Conservation (phyloP, 441 rosid species). For the Rhodomyrtus psidioides region DNA sequence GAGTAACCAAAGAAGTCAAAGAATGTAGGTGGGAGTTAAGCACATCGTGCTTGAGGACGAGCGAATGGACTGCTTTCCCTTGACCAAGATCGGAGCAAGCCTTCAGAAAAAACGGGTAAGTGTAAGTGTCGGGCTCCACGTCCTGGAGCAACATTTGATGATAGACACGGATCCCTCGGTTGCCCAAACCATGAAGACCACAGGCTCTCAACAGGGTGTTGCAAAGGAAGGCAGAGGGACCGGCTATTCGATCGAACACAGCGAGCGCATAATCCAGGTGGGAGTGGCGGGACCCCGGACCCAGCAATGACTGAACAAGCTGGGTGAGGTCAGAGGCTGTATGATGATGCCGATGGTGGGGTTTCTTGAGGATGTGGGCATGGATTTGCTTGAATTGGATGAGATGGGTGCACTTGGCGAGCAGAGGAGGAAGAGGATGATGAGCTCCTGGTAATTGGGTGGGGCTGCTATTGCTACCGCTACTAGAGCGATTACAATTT, state of each 20-base stretch:
- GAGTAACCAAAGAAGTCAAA: conserved; percentile 10
- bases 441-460: not conserved
- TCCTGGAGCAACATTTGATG: conserved; percentile 7
- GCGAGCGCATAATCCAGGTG: conserved; percentile 1
- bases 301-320: not conserved
- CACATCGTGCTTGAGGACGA: conserved; percentile 7
- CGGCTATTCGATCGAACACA: conserved; percentile 4
- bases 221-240: conserved; percentile 13
- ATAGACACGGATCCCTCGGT: conserved; percentile 9
- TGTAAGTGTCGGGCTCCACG: conserved; percentile 14
- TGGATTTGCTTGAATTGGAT: conserved; percentile 18
- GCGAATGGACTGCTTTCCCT: conserved; percentile 14
- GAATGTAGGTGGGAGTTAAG: conserved; percentile 4
- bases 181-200: conserved; percentile 1
- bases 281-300: not conserved
- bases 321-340: not conserved
- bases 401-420: conserved; percentile 9
- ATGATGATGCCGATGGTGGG: not conserved
- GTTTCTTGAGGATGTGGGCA: conserved; percentile 11
- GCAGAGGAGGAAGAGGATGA: not conserved
- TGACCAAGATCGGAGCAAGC: conserved; percentile 12
- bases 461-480: not conserved
- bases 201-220: conserved; percentile 15
- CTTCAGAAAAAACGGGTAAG: conserved; percentile 17
- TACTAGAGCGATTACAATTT: not conserved